Evolutionary conservation across 2,329 filamentous ascomycete genomes (phyloP), one percentile per base, ranked within the genome.

Genomic region (Aspergillus pseudonomiae): DNA sequence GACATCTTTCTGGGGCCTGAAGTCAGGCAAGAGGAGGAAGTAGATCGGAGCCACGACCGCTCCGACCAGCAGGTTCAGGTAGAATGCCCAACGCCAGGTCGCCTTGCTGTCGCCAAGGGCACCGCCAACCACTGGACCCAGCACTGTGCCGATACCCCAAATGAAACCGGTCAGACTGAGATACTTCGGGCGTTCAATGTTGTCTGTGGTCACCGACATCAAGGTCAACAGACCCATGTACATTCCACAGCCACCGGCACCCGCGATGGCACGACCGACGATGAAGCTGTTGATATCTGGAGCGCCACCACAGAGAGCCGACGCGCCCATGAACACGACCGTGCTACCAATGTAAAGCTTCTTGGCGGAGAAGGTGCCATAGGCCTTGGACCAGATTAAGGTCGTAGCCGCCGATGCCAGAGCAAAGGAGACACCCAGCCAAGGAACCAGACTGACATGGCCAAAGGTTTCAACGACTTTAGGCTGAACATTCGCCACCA

Each of bases 401-500:
- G 79, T 77, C 1, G 80, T 80, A 2, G 74, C 72, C 0, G 78
- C 74, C 14, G 78, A 77, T 0, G 79, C 79, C 1, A 85, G 73
- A 0, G 79, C 70, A 63, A 85, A 82, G 0, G 73, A 74, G 4
- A 79, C 75, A 28, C 73, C 72, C 7, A 84, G 68, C 82, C 82
- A 85, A 9, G 77, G 68, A 14, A 84, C 71, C 43, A 81, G 78
- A 7, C 74, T 69, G 34, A 82, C 67, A 3, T 76, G 66, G 5
- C 75, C 71, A 36, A 83, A 80, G 0, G 67, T 60, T 19, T 75
- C 65, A 19, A 83, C 71, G 21, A 84, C 79, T 4, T 74, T 71
- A 0, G 79, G 77, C 63, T 85, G 81, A 2, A 82, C 77, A 65
- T 83, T 82, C 4, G 84, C 79, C 28, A 83, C 75, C 4, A 85